Evolutionary conservation across 1,139 yeast genomes (phyloP).

Genomic region (Yamadazyma sp.): DNA sequence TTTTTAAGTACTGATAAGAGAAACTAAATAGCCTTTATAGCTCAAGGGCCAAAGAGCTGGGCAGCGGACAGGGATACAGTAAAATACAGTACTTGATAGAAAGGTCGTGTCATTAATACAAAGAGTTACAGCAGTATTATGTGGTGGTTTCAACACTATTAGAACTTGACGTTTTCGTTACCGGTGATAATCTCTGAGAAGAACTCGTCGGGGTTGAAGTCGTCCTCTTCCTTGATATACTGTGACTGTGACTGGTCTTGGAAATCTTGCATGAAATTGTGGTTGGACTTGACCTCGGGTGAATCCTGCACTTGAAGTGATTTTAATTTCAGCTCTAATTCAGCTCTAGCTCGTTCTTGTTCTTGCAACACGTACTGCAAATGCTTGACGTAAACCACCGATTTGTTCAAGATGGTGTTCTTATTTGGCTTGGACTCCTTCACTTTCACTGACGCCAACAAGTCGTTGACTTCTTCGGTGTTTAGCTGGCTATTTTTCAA

Average conservation of each 20-base stretch:
- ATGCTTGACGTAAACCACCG: conserved; percentile 68
- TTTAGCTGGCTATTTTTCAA: conserved; percentile 35
- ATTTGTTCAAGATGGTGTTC: conserved; percentile 62
- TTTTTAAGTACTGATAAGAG: too few species aligned
- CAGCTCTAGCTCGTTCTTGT: conserved; percentile 30
- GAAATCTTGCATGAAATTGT: conserved; percentile 18
- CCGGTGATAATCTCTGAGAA: conserved; percentile 20
- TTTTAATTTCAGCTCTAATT: conserved; percentile 19
- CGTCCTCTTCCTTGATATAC: conserved; percentile 16
- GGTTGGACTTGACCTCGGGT: conserved; percentile 6
- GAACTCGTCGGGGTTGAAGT: conserved; percentile 24
- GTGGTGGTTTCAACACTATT: too few species aligned
- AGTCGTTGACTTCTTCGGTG: conserved; percentile 36
- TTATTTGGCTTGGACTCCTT: conserved; percentile 75
- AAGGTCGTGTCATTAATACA: neutral
- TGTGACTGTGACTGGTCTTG: conserved; percentile 16
- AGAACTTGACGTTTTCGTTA: conserved; percentile 5
- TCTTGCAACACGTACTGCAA: conserved; percentile 43
- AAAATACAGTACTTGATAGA: too few species aligned
- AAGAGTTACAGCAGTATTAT: too few species aligned
- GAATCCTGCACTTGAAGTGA: conserved; percentile 10
- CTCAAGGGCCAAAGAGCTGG: too few species aligned
- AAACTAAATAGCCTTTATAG: too few species aligned
- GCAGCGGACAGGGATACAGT: too few species aligned
- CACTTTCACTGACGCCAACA: conserved; percentile 41